Evolutionary conservation across 768 basidiomycete species (phyloP).

Genomic region (Lyophyllum decastes): DNA sequence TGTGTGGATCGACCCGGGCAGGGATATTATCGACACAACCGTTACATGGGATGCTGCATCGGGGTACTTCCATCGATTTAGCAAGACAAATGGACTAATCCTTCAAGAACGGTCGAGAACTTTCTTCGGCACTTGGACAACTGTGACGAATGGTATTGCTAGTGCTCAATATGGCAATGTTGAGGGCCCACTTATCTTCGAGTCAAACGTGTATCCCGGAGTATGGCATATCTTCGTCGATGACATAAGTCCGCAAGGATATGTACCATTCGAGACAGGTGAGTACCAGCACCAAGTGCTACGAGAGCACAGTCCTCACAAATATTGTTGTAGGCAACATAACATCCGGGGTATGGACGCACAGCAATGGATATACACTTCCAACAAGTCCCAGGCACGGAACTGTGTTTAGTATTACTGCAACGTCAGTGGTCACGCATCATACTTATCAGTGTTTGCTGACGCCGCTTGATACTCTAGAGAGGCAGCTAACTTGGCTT

Average conservation of each 20-base stretch:
- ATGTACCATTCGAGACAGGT: constrained; percentile 19
- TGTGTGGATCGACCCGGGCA: constrained; percentile 19
- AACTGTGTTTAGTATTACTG: constrained; percentile 18
- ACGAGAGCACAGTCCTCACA: neutral
- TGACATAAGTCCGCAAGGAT: constrained; percentile 13
- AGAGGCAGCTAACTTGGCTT: constrained; percentile 16
- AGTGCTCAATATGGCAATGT: constrained; percentile 13
- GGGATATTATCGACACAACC: constrained; percentile 17
- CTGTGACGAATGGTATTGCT: constrained; percentile 15
- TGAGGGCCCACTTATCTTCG: constrained; percentile 19
- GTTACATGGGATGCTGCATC: constrained; percentile 16
- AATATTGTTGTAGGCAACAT: constrained; percentile 12
- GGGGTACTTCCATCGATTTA: constrained; percentile 19
- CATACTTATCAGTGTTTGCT: neutral
- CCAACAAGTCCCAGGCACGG: constrained; percentile 19
- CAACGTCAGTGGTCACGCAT: constrained; percentile 7
- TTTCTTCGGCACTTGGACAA: constrained; percentile 17
- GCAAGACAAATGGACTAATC: constrained; percentile 14
- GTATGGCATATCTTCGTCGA: constrained; percentile 20
- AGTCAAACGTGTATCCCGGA: constrained; percentile 11
- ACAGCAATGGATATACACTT: constrained; percentile 16
- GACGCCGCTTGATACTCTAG: neutral
- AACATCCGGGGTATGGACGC: constrained; percentile 18
- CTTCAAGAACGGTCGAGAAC: constrained; percentile 14
- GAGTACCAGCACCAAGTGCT: neutral